These are phyloP conservation scores for Arabidopsis hybrid DNA, from an alignment of 441 rosid species.

Conservation along the genomic window DNA sequence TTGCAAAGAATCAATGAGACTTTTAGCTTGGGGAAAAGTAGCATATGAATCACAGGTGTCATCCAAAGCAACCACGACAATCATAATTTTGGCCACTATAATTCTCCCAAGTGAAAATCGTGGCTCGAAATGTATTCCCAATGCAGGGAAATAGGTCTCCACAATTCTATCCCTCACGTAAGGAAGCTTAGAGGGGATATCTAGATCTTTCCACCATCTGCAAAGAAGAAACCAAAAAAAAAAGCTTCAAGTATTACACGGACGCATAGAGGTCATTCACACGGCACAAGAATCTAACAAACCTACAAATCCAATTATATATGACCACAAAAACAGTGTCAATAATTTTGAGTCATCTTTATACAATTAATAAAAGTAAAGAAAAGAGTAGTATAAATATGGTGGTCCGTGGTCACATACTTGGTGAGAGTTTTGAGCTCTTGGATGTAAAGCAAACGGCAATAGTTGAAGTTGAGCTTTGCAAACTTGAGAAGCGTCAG, in stretches of 20 bases:
- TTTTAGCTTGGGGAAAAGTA: slow-evolving; percentile 18
- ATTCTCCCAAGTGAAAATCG: slow-evolving; percentile 38
- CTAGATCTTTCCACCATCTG: slow-evolving; percentile 50
- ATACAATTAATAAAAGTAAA: background rate
- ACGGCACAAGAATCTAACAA: background rate
- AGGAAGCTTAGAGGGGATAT: slow-evolving; percentile 19
- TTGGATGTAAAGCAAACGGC: slow-evolving; percentile 13
- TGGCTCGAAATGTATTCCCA: slow-evolving; percentile 46
- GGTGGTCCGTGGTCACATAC: background rate
- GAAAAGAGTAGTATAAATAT: background rate
- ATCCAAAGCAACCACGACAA: background rate
- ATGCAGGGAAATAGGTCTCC: slow-evolving; percentile 16
- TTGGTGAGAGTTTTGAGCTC: slow-evolving; percentile 23
- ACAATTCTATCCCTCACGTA: slow-evolving; percentile 46
- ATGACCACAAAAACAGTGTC: background rate
- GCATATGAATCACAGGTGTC: slow-evolving; percentile 28
- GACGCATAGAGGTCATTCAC: background rate
- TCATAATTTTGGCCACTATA: background rate
- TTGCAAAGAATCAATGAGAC: background rate
- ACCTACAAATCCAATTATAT: background rate
- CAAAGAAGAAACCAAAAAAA: background rate
- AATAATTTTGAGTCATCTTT: too few species aligned
- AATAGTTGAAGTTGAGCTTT: slow-evolving; percentile 27
- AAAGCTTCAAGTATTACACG: background rate
- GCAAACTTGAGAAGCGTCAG: slow-evolving; percentile 31